Base-by-base conservation (phyloP, 805 yeast species). In the Candida oleophila region DNA sequence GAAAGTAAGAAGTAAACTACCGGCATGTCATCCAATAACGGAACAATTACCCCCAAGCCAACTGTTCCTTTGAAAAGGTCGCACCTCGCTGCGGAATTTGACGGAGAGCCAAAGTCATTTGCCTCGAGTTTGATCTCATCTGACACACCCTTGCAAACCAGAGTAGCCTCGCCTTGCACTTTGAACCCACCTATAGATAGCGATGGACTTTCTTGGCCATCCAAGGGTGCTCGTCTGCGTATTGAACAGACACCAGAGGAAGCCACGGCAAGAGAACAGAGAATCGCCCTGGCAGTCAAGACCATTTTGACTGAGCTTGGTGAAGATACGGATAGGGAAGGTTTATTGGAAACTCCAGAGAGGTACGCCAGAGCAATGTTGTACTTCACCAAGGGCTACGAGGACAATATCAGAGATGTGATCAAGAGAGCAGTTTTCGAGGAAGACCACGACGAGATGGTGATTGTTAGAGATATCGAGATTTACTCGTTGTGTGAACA, bases 401-500 rank as follows among this genome's bases (percentile, higher is more conserved):
- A 92, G 67, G 96, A 91, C 55, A 91, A 90, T 64, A 86, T 94
- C 49, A 78, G 88, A 51, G 96, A 89, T 61, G 96, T 90, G 22
- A 87, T 94, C 60, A 92, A 94, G 58, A 78, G 91, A 50, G 99
- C 99, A 0, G 96, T 94, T 4, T 94, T 94, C 57, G 97, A 94
- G 64, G 98, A 94, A 64, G 96, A 94, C 63, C 99, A 94, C 63
- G 98, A 94, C 65, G 99, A 94, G 63, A 94, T 94, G 98, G 98
- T 94, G 41, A 91, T 94, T 53, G 99, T 94, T 21, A 80, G 92
- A 61, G 97, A 94, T 66, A 94, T 94, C 48, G 96, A 89, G 56
- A 81, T 94, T 45, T 87, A 84, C 64, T 89, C 97, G 2, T 74
- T 94, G 45, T 94, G 99, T 68, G 99, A 94, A 69, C 99, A 94